phyloP scores from a whole-genome alignment of 2,329 filamentous ascomycete genomes.

The Penicillium sp. region DNA sequence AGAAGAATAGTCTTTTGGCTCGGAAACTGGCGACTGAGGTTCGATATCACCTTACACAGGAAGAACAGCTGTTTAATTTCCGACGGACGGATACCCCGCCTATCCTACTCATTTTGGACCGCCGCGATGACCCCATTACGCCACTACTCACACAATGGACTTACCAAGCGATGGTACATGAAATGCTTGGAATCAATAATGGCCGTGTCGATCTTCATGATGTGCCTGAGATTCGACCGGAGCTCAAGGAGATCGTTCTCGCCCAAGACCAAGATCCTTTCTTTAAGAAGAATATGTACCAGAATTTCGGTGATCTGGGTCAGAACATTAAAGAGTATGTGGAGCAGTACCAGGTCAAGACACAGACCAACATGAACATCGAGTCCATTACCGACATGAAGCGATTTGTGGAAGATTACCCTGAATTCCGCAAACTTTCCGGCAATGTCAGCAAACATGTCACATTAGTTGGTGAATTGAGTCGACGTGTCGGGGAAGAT shows the following conservation, averaged over 20 bases:
- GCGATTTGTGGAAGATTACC: slow-evolving; percentile 97
- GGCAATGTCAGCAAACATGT: slow-evolving; percentile 99
- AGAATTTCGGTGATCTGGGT: slow-evolving; percentile 94
- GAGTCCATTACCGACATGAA: slow-evolving; percentile 99
- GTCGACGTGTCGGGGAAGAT: slow-evolving; percentile 81
- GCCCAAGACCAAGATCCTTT: slow-evolving; percentile 98
- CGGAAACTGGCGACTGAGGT: slow-evolving; percentile 95
- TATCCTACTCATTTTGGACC: slow-evolving; percentile 86
- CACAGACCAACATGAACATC: slow-evolving; percentile 93
- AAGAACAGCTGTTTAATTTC: slow-evolving; percentile 96
- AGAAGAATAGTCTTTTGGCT: slow-evolving; percentile 85
- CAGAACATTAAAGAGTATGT: slow-evolving; percentile 99
- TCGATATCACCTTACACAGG: slow-evolving; percentile 89
- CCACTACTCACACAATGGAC: slow-evolving; percentile 97
- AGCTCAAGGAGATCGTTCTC: slow-evolving; percentile 90
- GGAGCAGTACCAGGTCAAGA: slow-evolving; percentile 95
- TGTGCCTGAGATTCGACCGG: slow-evolving; percentile 80
- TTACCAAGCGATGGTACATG: slow-evolving; percentile 99
- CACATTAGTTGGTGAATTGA: slow-evolving; percentile 90
- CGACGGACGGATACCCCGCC: slow-evolving; percentile 92
- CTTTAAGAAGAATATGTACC: slow-evolving; percentile 99
- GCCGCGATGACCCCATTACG: slow-evolving; percentile 92
- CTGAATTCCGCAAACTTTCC: slow-evolving; percentile 94
- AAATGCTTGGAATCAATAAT: slow-evolving; percentile 89
- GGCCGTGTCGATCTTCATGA: slow-evolving; percentile 88